These are phyloP conservation scores for Talaromyces sp. DNA, from an alignment of 2,329 filamentous ascomycete species.

Conservation along the genomic window DNA sequence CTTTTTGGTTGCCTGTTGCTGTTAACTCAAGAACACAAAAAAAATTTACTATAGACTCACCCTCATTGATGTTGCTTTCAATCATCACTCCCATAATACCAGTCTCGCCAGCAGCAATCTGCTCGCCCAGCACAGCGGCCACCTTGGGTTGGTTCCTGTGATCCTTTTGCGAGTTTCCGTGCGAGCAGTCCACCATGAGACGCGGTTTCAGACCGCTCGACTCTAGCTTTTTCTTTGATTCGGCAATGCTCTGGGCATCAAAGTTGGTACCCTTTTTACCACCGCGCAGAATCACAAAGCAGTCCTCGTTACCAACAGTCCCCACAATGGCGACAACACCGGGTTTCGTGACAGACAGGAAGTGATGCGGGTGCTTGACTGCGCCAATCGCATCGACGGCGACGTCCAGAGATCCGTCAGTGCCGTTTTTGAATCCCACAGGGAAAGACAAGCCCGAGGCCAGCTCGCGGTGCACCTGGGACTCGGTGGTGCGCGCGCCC, in stretches of 20 bases:
- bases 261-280: slow-evolving; percentile 94
- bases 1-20: slow-evolving; percentile 73
- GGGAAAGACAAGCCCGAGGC: slow-evolving; percentile 94
- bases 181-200: slow-evolving; percentile 97
- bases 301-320: slow-evolving; percentile 91
- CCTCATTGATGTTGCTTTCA: slow-evolving; percentile 94
- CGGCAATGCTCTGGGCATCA: slow-evolving; percentile 75
- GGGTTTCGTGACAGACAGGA: slow-evolving; percentile 94
- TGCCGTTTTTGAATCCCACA: slow-evolving; percentile 99
- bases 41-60: slow-evolving; percentile 39
- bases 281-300: slow-evolving; percentile 91
- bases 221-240: slow-evolving; percentile 72
- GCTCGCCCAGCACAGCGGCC: slow-evolving; percentile 71
- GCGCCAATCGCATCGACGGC: slow-evolving; percentile 95
- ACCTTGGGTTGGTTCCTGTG: slow-evolving; percentile 98
- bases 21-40: slow-evolving; percentile 7
- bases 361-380: slow-evolving; percentile 88
- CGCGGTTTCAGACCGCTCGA: slow-evolving; percentile 69
- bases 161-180: slow-evolving; percentile 93
- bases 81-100: slow-evolving; percentile 98
- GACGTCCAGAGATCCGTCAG: slow-evolving; percentile 81
- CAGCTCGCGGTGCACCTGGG: slow-evolving; percentile 89
- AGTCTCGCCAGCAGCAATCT: slow-evolving; percentile 77
- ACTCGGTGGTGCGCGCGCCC: slow-evolving; percentile 94
- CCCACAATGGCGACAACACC: slow-evolving; percentile 92